Evolutionary conservation across 1,284 basidiomycete genomes (phyloP), one percentile per base, ranked within the genome.

Genomic region (Mrakiaceae sp.): DNA sequence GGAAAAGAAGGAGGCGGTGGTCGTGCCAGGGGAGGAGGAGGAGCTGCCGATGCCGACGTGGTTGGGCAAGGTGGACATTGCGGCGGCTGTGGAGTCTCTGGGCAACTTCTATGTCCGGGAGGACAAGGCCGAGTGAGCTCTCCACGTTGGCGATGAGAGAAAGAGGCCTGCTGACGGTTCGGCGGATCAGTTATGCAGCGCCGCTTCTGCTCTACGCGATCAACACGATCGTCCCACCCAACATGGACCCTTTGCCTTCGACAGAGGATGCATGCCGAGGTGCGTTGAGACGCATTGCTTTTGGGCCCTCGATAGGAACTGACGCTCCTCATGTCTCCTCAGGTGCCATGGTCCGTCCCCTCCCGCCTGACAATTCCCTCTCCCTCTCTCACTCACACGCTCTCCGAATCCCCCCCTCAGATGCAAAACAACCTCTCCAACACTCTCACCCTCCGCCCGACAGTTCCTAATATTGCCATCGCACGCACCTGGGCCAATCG

Each of bases 191-290:
- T 57, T 61, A 58, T 10, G 67, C 67, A 1, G 60, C 52, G 16
- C 59, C 67, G 5, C 60, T 67, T 7, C 65, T 62, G 40, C 60
- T 67, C 5, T 64, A 67, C n/a, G 64, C 67, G 14, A 64, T 67
- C 55, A 62, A 64, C 50, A 51, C 51, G 16, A 57, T 65, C 42
- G 12, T 65, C 3, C 67, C 67, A 2, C 27, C 27, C 27, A 27
- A 27, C 27, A 27, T 27, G 27, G 27, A 27, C 27, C 27, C 27
- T 27, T 27, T 27, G 27, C 16, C 57, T 14, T 48, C 57, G 27
- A 49, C 56, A 8, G 49, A 62, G 46, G 64, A 66, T 6, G 55
- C 48, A 14, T 66, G 64, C 44, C 48, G 64, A 42, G 64, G 64
- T 66, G 1, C 2, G 60, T 40, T 27, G 27, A 27, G 27, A 27